Evolutionary conservation across 495 filamentous ascomycete species (phyloP), one percentile per base, ranked within the genome.

Genomic region (Penicillium lividum): DNA sequence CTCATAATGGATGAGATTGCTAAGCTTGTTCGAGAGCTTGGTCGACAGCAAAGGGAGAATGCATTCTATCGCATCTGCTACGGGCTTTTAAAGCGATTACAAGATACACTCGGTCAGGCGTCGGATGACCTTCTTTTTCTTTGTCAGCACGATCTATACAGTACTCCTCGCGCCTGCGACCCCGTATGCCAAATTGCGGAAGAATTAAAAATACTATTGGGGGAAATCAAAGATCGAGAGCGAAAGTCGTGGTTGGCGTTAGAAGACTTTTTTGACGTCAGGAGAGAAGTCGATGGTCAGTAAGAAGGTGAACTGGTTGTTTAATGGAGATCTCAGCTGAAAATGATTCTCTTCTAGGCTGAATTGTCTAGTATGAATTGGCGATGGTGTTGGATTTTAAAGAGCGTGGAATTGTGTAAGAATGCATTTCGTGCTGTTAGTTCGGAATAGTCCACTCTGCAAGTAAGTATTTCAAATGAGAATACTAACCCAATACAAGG

Each of bases 11-110:
- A 48, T 27, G 56, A 46, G 16, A 53, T 48, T 13, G 50, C 34
- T 11, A 40, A 59, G 0, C 47, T 59, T 8, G 40, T 59, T 28
- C 56, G 56, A 13, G 46, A 46, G 16, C 52, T 59, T 38, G 56
- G 56, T 22, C 56, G 42, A 9, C 56, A 59, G 30, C 56, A 59
- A 31, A 50, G 47, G 7, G 49, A 53, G 29, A 53, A 59, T 30
- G 10, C 31, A 34, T 59, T 45, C 25, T 59, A 59, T 28, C 49
- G 56, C 6, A 47, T 9, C 13, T 48, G 42, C n/a, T 53, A 59
- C 40, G 8, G 25, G 25, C 40, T 53, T 25, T 42, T 59, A n/a
- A 53, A 59, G 25, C 36, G 22, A 15, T 29, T 52, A 28, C 56
- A 59, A 25, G 56, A 59, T 25, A 16, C 38, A 15, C 16, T 59